phyloP scores from a whole-genome alignment of 2,329 filamentous ascomycete species.

The Colletotrichum brevisporum region DNA sequence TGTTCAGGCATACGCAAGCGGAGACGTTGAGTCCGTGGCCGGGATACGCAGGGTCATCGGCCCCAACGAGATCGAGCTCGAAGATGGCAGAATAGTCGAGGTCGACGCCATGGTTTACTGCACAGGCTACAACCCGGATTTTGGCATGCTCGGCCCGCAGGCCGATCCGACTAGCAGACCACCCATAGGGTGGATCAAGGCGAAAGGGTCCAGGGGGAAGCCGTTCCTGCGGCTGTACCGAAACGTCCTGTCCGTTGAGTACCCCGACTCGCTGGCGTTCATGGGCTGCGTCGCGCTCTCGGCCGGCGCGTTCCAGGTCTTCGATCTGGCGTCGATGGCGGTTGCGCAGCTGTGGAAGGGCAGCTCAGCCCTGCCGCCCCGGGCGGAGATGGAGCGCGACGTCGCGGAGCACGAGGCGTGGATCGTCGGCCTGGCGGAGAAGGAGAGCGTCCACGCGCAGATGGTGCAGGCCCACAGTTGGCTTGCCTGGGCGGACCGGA shows the following conservation, averaged over 20 bases:
- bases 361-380: slow-evolving; percentile 46
- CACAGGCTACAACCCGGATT: slow-evolving; percentile 46
- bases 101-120: slow-evolving; percentile 46
- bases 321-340: slow-evolving; percentile 54
- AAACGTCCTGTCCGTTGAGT: slow-evolving; percentile 54
- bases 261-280: slow-evolving; percentile 55
- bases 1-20: slow-evolving; percentile 45
- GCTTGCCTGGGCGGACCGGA: slow-evolving; percentile 51
- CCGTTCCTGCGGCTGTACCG: slow-evolving; percentile 52
- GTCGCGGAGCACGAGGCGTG: slow-evolving; percentile 46
- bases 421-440: slow-evolving; percentile 42
- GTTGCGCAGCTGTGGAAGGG: slow-evolving; percentile 53
- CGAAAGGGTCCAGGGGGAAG: slow-evolving; percentile 46
- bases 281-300: slow-evolving; percentile 44
- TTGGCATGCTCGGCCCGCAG: slow-evolving; percentile 17
- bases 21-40: slow-evolving; percentile 45
- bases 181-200: slow-evolving; percentile 15
- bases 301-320: slow-evolving; percentile 49
- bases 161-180: slow-evolving; percentile 41
- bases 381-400: slow-evolving; percentile 46
- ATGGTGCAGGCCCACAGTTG: slow-evolving; percentile 47
- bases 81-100: slow-evolving; percentile 43
- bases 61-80: slow-evolving; percentile 42
- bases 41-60: slow-evolving; percentile 45
- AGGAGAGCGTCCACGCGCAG: slow-evolving; percentile 36